Evolutionary conservation across 2,329 filamentous ascomycete genomes (phyloP).

Genomic region (Colletotrichum sp.): DNA sequence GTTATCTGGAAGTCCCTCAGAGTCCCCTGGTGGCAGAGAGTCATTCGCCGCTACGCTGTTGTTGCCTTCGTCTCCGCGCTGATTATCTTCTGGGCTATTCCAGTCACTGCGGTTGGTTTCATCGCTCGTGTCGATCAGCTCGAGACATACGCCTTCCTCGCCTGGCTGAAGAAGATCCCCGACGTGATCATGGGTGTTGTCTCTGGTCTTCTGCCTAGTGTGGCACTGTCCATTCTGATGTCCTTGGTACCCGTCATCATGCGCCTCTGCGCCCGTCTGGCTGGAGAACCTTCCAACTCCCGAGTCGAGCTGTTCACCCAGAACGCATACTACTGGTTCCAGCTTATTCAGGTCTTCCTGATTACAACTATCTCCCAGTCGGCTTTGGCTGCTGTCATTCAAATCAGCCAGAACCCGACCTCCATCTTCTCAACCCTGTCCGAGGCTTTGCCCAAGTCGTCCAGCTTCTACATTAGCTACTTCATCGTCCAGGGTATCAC

Average conservation of each 20-base stretch:
- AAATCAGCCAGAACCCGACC: slow-evolving; percentile 68
- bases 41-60: slow-evolving; percentile 74
- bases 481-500: slow-evolving; percentile 86
- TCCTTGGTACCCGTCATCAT: slow-evolving; percentile 84
- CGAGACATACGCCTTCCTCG: slow-evolving; percentile 68
- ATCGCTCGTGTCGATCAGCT: slow-evolving; percentile 85
- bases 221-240: slow-evolving; percentile 84
- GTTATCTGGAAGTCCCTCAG: slow-evolving; percentile 87
- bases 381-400: slow-evolving; percentile 70
- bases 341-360: slow-evolving; percentile 90
- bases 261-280: slow-evolving; percentile 74
- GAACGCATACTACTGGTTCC: slow-evolving; percentile 89
- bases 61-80: slow-evolving; percentile 76
- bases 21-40: slow-evolving; percentile 85
- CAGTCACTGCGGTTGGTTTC: slow-evolving; percentile 79
- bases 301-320: slow-evolving; percentile 88
- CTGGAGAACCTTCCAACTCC: slow-evolving; percentile 81
- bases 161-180: slow-evolving; percentile 76
- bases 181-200: slow-evolving; percentile 77
- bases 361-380: slow-evolving; percentile 84
- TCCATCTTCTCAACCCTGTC: slow-evolving; percentile 71
- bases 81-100: slow-evolving; percentile 85
- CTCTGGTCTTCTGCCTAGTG: slow-evolving; percentile 81
- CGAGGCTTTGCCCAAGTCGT: slow-evolving; percentile 77
- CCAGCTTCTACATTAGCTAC: slow-evolving; percentile 86